Evolutionary conservation across 345 rosid species (phyloP).

Genomic region (Syzygium aqueum): DNA sequence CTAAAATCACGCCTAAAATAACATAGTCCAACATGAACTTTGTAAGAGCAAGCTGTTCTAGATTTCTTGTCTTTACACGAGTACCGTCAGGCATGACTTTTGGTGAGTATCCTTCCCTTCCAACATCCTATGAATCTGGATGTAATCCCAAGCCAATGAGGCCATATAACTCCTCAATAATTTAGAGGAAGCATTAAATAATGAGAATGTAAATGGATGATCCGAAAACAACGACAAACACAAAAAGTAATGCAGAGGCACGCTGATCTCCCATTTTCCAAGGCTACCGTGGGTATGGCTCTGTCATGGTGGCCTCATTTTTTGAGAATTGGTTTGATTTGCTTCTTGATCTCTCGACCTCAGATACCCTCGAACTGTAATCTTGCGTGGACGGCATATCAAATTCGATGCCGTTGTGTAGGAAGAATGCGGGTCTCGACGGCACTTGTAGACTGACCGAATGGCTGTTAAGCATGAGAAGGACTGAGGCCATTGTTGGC

Average conservation of each 20-base stretch:
- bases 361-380: neutral
- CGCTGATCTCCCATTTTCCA: neutral
- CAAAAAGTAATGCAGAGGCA: neutral
- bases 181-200: neutral
- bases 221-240: neutral
- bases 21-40: constrained; percentile 1
- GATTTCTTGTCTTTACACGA: neutral
- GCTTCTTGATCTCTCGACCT: neutral
- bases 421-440: constrained; percentile 24
- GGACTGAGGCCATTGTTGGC: constrained; percentile 40
- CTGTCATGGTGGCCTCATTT: neutral
- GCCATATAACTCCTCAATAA: neutral
- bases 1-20: neutral
- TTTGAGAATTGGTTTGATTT: neutral
- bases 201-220: neutral
- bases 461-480: constrained; percentile 33
- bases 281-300: neutral
- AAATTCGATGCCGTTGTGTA: neutral
- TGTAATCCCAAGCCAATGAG: constrained; percentile 1
- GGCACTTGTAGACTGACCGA: constrained; percentile 34
- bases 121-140: neutral
- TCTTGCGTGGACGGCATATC: neutral
- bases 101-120: neutral
- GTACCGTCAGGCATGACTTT: neutral
- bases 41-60: neutral